These are phyloP conservation scores for Aspergillus melleus DNA, from an alignment of 2,329 filamentous ascomycete genomes.

Conservation along the genomic window DNA sequence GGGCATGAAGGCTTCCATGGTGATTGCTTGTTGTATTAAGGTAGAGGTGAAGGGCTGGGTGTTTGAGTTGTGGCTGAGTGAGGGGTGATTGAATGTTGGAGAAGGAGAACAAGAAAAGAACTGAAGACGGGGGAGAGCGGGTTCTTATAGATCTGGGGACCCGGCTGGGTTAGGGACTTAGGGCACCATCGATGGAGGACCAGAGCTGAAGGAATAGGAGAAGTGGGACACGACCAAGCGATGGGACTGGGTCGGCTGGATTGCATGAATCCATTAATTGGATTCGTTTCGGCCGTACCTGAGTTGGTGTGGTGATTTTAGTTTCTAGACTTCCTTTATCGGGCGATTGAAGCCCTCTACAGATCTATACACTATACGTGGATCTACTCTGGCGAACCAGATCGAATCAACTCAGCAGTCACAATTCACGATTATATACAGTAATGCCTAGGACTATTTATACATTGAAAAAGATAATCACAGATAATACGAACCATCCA, in stretches of 20 bases:
- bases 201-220: neutral
- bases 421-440: neutral
- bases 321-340: no score
- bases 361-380: no score
- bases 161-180: neutral
- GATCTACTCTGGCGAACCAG: neutral
- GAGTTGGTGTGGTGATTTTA: neutral
- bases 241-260: neutral
- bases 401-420: neutral
- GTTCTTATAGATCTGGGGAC: neutral
- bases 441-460: neutral
- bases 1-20: constrained; percentile 27
- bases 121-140: neutral
- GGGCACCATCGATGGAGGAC: neutral
- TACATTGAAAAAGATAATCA: neutral
- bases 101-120: neutral
- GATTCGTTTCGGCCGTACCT: neutral
- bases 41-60: neutral
- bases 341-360: no score
- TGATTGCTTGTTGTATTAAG: neutral
- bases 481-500: neutral
- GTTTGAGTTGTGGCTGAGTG: neutral
- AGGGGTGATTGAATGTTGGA: neutral
- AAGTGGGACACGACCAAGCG: neutral
- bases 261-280: neutral